Conservation (phyloP, 768 basidiomycete species). For the Tricholoma bakamatsutake region DNA sequence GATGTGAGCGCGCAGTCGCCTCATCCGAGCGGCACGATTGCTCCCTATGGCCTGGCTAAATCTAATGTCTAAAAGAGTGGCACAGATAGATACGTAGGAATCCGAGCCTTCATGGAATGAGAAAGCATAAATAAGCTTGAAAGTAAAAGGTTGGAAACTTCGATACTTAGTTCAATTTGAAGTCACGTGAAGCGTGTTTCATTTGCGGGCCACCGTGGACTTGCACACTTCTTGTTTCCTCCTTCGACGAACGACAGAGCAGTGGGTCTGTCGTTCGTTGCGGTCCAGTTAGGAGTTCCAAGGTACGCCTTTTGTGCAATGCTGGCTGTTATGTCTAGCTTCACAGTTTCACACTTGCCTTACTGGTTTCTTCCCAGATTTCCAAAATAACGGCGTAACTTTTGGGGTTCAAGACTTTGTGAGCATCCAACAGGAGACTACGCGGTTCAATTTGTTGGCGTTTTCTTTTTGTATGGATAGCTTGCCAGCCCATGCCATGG, state of each 20-base stretch:
- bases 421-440: neutral
- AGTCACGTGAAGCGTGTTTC: slow-evolving; percentile 1
- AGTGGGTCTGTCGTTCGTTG: neutral
- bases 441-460: neutral
- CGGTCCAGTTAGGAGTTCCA: neutral
- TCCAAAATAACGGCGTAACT: neutral
- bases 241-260: neutral
- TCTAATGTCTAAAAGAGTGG: too few relatives aligned
- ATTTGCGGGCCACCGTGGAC: neutral
- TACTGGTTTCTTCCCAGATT: neutral
- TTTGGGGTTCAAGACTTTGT: neutral
- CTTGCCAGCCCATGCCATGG: neutral
- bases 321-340: neutral
- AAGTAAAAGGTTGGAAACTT: too few relatives aligned
- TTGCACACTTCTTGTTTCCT: neutral
- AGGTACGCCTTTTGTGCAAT: neutral
- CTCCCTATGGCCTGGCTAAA: neutral
- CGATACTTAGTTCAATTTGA: too few relatives aligned
- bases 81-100: too few relatives aligned
- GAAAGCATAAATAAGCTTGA: too few relatives aligned
- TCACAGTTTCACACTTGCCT: neutral
- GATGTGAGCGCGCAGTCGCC: neutral
- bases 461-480: neutral
- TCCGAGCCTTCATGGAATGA: neutral
- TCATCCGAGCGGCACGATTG: neutral